phyloP scores from a whole-genome alignment of 75 land plant species.

The Selaginella tamariscina region DNA sequence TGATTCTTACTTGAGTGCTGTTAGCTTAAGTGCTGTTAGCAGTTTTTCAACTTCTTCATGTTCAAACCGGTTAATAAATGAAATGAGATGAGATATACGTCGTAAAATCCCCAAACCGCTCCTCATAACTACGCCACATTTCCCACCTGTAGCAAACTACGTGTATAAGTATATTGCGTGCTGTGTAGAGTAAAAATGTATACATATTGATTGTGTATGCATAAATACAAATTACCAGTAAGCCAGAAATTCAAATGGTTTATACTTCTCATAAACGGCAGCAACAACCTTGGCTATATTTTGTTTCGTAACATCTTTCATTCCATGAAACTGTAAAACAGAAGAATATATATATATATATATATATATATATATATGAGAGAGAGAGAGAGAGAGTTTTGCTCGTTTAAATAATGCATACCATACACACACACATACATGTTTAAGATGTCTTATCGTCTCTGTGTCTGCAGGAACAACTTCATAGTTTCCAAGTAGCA shows the following conservation, averaged over 20 bases:
- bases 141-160: constrained; percentile 30
- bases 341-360: background rate
- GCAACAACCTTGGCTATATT: constrained; percentile 24
- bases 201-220: too few relatives aligned
- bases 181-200: constrained; percentile 4
- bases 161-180: background rate
- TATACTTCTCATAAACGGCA: constrained; percentile 33
- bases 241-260: constrained; percentile 50
- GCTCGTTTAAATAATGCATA: background rate
- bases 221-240: constrained; percentile 33
- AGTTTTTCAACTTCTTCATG: constrained; percentile 27
- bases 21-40: too few relatives aligned
- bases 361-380: background rate
- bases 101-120: constrained; percentile 40
- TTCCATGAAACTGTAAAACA: constrained; percentile 32
- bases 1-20: too few relatives aligned
- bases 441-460: constrained; percentile 38
- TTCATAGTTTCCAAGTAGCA: constrained; percentile 43
- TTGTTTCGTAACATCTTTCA: constrained; percentile 4
- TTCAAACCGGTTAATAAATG: constrained; percentile 37
- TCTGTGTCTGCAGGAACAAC: constrained; percentile 41
- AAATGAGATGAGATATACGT: constrained; percentile 33
- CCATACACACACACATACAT: constrained; percentile 16
- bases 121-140: constrained; percentile 38
- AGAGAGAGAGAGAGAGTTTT: background rate